phyloP scores from a whole-genome alignment of 148 eudicot species.

The Heliosperma pusillum region DNA sequence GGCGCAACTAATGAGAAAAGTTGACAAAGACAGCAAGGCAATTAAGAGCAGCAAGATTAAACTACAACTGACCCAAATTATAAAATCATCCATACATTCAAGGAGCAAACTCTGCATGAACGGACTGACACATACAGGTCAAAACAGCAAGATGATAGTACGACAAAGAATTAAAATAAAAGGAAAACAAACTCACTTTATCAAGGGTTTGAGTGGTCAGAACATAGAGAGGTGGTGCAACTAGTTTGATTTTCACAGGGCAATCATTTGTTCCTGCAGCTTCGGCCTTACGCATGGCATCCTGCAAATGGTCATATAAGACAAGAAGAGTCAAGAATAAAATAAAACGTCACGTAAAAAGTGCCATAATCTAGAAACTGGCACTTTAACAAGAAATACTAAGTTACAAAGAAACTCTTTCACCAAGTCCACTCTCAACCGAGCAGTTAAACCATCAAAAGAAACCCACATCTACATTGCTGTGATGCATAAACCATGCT shows the following conservation, averaged over 20 bases:
- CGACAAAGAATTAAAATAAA: not conserved
- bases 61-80: not conserved
- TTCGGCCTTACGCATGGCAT: slow-evolving; percentile 98
- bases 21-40: too few relatives aligned
- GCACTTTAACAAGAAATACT: not conserved
- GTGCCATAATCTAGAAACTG: not conserved
- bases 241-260: slow-evolving; percentile 92
- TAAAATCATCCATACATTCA: not conserved
- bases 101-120: not conserved
- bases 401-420: not conserved
- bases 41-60: not conserved
- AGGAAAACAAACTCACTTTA: slow-evolving; percentile 51
- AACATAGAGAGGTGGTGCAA: slow-evolving; percentile 95
- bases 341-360: not conserved
- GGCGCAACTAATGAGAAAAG: too few relatives aligned
- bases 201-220: slow-evolving; percentile 96
- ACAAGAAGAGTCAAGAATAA: not conserved
- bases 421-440: not conserved
- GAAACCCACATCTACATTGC: not conserved
- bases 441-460: not conserved
- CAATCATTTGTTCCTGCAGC: slow-evolving; percentile 88
- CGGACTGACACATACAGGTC: not conserved
- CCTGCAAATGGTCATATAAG: slow-evolving; percentile 40
- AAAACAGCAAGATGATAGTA: not conserved
- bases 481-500: not conserved